phyloP scores from a whole-genome alignment of 1,284 basidiomycete genomes.

The Austropuccinia psidii region DNA sequence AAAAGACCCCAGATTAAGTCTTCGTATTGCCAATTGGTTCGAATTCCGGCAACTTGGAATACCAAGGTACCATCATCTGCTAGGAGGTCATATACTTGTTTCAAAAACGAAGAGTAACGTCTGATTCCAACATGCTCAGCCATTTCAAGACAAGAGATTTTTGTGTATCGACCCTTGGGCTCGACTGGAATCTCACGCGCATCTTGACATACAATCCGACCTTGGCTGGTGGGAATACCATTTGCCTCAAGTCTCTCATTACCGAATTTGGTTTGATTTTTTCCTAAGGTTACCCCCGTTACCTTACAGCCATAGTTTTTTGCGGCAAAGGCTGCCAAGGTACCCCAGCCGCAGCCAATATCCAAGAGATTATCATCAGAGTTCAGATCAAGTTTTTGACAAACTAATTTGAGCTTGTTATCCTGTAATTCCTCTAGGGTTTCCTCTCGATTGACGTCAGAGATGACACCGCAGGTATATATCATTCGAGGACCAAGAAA shows the following conservation, averaged over 20 bases:
- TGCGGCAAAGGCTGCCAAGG: conserved; percentile 83
- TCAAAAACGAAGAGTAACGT: conserved; percentile 80
- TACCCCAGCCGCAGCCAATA: conserved; percentile 98
- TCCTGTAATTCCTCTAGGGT: conserved; percentile 94
- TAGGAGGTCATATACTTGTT: conserved; percentile 83
- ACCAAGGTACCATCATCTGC: conserved; percentile 92
- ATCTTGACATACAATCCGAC: conserved; percentile 87
- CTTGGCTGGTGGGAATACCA: conserved; percentile 65
- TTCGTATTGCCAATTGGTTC: conserved; percentile 93
- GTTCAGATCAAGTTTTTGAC: conserved; percentile 84
- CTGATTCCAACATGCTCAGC: conserved; percentile 97
- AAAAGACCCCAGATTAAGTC: conserved; percentile 79
- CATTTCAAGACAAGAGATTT: conserved; percentile 97
- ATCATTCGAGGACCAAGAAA: conserved; percentile 95
- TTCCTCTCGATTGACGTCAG: conserved; percentile 65
- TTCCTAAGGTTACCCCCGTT: conserved; percentile 86
- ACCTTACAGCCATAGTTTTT: conserved; percentile 95
- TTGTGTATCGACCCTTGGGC: conserved; percentile 67
- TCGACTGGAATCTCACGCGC: conserved; percentile 83
- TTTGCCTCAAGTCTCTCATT: conserved; percentile 78
- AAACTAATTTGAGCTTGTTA: conserved; percentile 92
- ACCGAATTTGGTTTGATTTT: conserved; percentile 86
- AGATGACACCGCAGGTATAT: conserved; percentile 88
- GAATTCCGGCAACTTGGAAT: conserved; percentile 90
- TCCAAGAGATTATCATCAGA: conserved; percentile 76